Evolutionary conservation across 208 protist genomes (phyloP).

Genomic region (Wallacemonas sp.): DNA sequence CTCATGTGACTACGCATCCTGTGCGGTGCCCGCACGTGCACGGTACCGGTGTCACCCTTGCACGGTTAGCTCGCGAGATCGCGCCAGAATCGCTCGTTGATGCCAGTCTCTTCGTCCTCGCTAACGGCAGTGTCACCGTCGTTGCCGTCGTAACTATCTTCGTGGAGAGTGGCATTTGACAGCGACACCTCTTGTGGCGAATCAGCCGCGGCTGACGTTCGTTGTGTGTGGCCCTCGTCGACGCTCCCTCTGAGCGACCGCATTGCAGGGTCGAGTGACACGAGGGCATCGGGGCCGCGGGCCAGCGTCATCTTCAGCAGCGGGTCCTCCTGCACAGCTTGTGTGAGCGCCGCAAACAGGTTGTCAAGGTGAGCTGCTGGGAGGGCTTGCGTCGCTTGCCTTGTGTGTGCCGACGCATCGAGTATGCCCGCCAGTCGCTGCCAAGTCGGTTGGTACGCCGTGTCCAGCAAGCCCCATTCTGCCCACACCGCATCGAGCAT

Average conservation of each 20-base stretch:
- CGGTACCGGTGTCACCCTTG: background rate
- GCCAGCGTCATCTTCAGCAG: background rate
- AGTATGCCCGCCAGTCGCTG: no score
- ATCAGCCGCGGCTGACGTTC: no score
- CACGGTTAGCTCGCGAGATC: slow-evolving; percentile 21
- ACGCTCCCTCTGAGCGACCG: background rate
- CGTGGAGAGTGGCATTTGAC: no score
- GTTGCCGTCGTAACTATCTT: background rate
- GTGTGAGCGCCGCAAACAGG: background rate
- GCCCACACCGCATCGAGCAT: slow-evolving; percentile 26
- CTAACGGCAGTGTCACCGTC: background rate
- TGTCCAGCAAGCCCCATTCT: slow-evolving; percentile 29
- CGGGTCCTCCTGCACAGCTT: background rate
- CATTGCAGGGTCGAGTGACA: background rate
- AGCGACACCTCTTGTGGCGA: no score
- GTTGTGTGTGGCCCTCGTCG: no score
- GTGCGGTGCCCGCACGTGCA: background rate
- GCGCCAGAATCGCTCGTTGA: slow-evolving; percentile 28
- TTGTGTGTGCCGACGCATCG: no score
- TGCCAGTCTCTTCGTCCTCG: background rate
- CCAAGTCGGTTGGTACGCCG: background rate
- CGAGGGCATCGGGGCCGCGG: background rate
- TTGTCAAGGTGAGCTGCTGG: background rate
- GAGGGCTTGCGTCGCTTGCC: no score
- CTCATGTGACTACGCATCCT: background rate